A percentile compares a stretch with the other conserved stretches of the same genome.
Conservation (phyloP, 1,139 yeast genomes). For the Debaryomyces nepalensis region DNA sequence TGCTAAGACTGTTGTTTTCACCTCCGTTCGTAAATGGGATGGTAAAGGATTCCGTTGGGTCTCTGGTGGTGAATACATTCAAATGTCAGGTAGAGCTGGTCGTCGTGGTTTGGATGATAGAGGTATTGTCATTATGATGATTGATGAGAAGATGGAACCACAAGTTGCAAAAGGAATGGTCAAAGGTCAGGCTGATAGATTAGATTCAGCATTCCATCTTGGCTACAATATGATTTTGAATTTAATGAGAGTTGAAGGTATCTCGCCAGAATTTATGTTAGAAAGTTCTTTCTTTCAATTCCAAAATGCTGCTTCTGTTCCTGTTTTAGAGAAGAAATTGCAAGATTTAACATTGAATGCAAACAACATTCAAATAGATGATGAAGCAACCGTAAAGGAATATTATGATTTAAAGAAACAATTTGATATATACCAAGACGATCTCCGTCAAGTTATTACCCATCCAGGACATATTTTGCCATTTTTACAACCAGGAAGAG, state of each 20-base stretch:
- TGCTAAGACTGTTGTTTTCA: slow-evolving; percentile 96
- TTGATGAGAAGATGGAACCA: slow-evolving; percentile 99
- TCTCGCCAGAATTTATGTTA: slow-evolving; percentile 96
- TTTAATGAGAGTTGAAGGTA: slow-evolving; percentile 95
- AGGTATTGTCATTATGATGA: slow-evolving; percentile 99
- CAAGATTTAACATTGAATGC: slow-evolving; percentile 54
- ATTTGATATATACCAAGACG: slow-evolving; percentile 70
- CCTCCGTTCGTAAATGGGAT: slow-evolving; percentile 98
- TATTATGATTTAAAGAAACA: slow-evolving; percentile 83
- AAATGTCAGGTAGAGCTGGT: slow-evolving; percentile 99
- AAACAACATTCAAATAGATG: slow-evolving; percentile 61
- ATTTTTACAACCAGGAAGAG: slow-evolving; percentile 87
- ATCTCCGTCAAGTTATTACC: slow-evolving; percentile 80
- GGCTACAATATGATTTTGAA: slow-evolving; percentile 98
- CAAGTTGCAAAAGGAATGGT: slow-evolving; percentile 99
- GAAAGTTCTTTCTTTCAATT: slow-evolving; percentile 94
- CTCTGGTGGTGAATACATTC: slow-evolving; percentile 98
- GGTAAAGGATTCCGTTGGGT: slow-evolving; percentile 98
- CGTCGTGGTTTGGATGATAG: slow-evolving; percentile 99
- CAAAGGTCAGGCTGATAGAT: slow-evolving; percentile 94
- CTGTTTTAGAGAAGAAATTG: slow-evolving; percentile 72
- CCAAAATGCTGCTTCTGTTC: slow-evolving; percentile 91
- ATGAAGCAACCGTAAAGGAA: slow-evolving; percentile 74
- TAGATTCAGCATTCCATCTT: slow-evolving; percentile 94
- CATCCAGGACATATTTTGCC: slow-evolving; percentile 89